Evolutionary conservation across 345 rosid species (phyloP).

Genomic region (Combretum micranthum): DNA sequence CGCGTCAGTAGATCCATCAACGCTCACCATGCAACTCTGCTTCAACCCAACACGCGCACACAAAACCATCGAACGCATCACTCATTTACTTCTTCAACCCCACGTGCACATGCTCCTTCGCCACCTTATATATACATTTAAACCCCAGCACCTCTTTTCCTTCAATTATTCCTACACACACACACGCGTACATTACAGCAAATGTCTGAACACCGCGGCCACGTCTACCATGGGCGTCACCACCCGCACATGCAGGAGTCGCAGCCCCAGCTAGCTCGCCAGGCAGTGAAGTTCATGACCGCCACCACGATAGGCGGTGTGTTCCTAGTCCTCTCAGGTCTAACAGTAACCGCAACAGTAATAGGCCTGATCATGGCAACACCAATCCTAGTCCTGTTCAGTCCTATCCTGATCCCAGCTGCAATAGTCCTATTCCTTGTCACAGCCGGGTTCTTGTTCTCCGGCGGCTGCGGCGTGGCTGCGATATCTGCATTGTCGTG

Average conservation of each 20-base stretch:
- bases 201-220: constrained; percentile 1
- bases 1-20: too few species aligned
- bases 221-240: constrained; percentile 7
- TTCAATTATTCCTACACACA: too few species aligned
- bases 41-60: too few species aligned
- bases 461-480: constrained; percentile 50
- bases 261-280: constrained; percentile 29
- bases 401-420: constrained; percentile 62
- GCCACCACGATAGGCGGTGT: constrained; percentile 35
- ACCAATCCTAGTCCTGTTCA: constrained; percentile 45
- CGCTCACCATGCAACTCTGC: too few species aligned
- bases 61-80: too few species aligned
- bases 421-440: constrained; percentile 23
- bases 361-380: constrained; percentile 51
- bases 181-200: too few species aligned
- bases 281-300: constrained; percentile 41
- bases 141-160: too few species aligned
- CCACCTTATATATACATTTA: too few species aligned
- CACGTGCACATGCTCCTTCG: too few species aligned
- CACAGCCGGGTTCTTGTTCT: constrained; percentile 37
- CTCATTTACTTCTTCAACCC: too few species aligned
- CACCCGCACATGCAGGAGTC: constrained; percentile 14
- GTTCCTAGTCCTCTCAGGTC: constrained; percentile 34
- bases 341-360: constrained; percentile 48
- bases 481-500: constrained; percentile 47